phyloP scores from a whole-genome alignment of 176 grass and related monocot genomes.

The Oryza meyeriana region DNA sequence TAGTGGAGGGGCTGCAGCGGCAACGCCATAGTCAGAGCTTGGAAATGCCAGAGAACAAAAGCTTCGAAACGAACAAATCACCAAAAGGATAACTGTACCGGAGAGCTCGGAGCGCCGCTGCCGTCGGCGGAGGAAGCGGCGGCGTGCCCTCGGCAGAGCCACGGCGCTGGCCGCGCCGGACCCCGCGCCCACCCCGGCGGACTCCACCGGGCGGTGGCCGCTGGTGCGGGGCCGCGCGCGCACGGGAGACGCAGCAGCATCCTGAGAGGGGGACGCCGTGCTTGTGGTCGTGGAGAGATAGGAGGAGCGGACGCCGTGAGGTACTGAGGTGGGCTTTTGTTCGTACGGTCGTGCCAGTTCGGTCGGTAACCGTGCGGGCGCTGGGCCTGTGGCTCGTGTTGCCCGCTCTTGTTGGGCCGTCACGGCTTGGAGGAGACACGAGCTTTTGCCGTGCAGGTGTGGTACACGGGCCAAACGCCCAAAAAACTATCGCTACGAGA shows the following conservation, averaged over 20 bases:
- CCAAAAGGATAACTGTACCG: background rate
- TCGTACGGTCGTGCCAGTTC: no score
- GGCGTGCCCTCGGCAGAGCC: background rate
- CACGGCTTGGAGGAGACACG: background rate
- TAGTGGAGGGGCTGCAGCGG: slow-evolving; percentile 49
- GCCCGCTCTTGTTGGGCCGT: no score
- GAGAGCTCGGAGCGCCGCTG: background rate
- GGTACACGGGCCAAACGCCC: no score
- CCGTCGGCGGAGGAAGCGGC: slow-evolving; percentile 16
- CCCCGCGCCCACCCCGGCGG: background rate
- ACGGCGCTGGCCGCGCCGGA: background rate
- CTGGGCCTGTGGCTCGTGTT: background rate
- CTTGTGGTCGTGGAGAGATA: background rate
- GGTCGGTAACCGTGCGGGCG: no score
- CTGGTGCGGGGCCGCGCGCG: background rate
- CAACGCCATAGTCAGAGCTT: background rate
- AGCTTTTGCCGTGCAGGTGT: no score
- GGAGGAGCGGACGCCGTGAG: background rate
- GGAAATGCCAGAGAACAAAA: background rate
- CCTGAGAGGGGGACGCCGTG: background rate
- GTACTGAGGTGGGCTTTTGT: background rate
- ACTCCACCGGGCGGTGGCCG: slow-evolving; percentile 17
- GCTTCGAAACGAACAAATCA: background rate
- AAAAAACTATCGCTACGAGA: no score
- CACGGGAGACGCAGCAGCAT: slow-evolving; percentile 33